phyloP scores from a whole-genome alignment of 495 filamentous ascomycete genomes.

The Tuber magnatum region DNA sequence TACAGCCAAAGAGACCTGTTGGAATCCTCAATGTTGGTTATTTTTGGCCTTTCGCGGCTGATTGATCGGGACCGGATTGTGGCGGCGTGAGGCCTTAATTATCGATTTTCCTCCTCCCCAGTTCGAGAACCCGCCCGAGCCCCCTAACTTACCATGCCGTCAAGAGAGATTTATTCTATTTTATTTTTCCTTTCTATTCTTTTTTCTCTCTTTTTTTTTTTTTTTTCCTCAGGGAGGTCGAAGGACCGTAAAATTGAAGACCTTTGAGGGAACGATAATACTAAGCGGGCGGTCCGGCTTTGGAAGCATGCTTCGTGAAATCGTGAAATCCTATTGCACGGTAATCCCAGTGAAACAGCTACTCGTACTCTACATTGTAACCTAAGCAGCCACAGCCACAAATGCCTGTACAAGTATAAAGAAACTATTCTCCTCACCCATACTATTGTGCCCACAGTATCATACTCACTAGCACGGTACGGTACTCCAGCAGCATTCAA shows the following conservation, averaged over 20 bases:
- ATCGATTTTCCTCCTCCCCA: slow-evolving; percentile 8
- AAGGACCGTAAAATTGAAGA: neutral
- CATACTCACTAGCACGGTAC: too few species aligned
- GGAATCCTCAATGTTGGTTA: slow-evolving; percentile 26
- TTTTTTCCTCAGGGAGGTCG: neutral
- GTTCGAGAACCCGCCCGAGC: neutral
- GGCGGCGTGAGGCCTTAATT: neutral
- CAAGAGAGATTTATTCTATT: too few species aligned
- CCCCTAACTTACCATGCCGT: neutral
- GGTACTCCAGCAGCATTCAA: neutral
- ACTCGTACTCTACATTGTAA: too few species aligned
- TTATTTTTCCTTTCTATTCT: too few species aligned
- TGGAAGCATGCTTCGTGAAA: neutral
- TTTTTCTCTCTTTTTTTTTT: too few species aligned
- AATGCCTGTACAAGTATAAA: neutral
- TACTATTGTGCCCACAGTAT: neutral
- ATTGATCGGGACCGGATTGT: slow-evolving; percentile 28
- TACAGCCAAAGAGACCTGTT: slow-evolving; percentile 11
- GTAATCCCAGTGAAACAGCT: neutral
- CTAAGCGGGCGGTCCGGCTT: neutral
- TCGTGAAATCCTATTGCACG: neutral
- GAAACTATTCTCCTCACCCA: neutral
- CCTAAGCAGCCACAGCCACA: neutral
- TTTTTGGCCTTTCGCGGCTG: slow-evolving; percentile 31
- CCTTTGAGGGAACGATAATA: neutral